These are phyloP conservation scores for Caloboletus firmus DNA, from an alignment of 1,284 basidiomycete species.

Conservation along the genomic window DNA sequence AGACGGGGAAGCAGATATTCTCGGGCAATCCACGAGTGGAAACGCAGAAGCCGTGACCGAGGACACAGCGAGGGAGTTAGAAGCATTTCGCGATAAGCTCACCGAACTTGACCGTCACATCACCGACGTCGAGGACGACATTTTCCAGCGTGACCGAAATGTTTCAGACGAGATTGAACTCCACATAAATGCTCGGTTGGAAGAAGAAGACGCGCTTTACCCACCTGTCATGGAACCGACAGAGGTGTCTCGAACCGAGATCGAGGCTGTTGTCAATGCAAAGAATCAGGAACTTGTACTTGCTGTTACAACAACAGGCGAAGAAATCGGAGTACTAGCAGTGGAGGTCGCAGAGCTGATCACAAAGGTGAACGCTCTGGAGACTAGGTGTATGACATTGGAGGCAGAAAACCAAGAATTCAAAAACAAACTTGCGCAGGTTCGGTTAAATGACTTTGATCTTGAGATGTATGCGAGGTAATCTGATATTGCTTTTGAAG, in stretches of 20 bases:
- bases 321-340: slow-evolving; percentile 42
- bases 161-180: slow-evolving; percentile 41
- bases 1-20: slow-evolving; percentile 17
- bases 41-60: slow-evolving; percentile 12
- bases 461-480: not conserved
- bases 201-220: slow-evolving; percentile 32
- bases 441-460: slow-evolving; percentile 20
- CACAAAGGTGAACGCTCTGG: slow-evolving; percentile 29
- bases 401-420: slow-evolving; percentile 36
- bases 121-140: slow-evolving; percentile 44
- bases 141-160: slow-evolving; percentile 40
- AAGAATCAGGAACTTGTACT: slow-evolving; percentile 20
- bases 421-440: slow-evolving; percentile 29
- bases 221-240: slow-evolving; percentile 13
- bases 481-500: slow-evolving; percentile 13
- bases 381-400: slow-evolving; percentile 30
- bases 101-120: slow-evolving; percentile 40
- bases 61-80: slow-evolving; percentile 33
- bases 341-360: slow-evolving; percentile 41
- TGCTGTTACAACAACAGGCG: slow-evolving; percentile 29
- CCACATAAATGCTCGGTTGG: slow-evolving; percentile 37
- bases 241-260: slow-evolving; percentile 20
- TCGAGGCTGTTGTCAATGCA: slow-evolving; percentile 24
- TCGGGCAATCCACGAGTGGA: slow-evolving; percentile 7
- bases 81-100: slow-evolving; percentile 42